Conservation (phyloP, 768 basidiomycete genomes). For the Tephrocybe sp. region DNA sequence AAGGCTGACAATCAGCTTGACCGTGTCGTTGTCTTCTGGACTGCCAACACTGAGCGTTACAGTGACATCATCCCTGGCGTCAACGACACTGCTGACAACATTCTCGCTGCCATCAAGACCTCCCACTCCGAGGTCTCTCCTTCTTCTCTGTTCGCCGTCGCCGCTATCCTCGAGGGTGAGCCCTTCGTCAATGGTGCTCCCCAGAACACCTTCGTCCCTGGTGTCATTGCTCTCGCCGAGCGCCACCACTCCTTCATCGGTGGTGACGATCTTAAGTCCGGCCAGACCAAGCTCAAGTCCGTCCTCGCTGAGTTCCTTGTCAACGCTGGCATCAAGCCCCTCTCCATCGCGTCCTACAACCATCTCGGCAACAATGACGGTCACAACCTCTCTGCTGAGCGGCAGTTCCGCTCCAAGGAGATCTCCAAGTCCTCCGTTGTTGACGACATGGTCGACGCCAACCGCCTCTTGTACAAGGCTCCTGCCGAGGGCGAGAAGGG, state of each 20-base stretch:
- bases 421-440: conserved; percentile 97
- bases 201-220: conserved; percentile 98
- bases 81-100: conserved; percentile 90
- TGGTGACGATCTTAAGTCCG: conserved; percentile 97
- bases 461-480: conserved; percentile 87
- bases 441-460: conserved; percentile 96
- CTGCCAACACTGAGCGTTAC: conserved; percentile 98
- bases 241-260: conserved; percentile 89
- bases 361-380: conserved; percentile 99
- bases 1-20: conserved; percentile 82
- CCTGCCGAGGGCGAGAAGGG: conserved; percentile 56
- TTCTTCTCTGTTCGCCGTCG: conserved; percentile 93
- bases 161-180: conserved; percentile 90
- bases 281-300: conserved; percentile 96
- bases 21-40: conserved; percentile 95
- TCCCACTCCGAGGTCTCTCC: conserved; percentile 96
- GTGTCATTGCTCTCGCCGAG: conserved; percentile 91
- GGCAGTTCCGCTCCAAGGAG: conserved; percentile 98
- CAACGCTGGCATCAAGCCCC: conserved; percentile 97
- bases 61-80: conserved; percentile 91
- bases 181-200: conserved; percentile 98
- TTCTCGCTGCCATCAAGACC: conserved; percentile 76
- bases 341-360: conserved; percentile 97
- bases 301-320: conserved; percentile 98
- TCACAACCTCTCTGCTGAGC: conserved; percentile 84